These are phyloP conservation scores for Coprinopsis cinerea DNA, from an alignment of 768 basidiomycete species.

Conservation along the genomic window DNA sequence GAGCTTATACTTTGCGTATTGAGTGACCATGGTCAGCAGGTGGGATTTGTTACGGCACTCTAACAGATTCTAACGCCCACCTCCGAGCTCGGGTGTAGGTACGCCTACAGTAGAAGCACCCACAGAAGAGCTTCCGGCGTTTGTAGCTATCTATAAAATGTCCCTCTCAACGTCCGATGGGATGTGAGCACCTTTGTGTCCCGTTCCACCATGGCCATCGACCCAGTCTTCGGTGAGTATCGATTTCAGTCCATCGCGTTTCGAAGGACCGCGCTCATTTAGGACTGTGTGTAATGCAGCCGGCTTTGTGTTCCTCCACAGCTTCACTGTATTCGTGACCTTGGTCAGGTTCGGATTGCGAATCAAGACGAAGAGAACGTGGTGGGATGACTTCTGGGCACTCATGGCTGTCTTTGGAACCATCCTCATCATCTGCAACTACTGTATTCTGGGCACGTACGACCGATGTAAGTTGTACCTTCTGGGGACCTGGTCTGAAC, in stretches of 20 bases:
- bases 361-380: neutral
- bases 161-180: no score
- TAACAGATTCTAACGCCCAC: no score
- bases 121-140: no score
- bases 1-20: no score
- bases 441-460: neutral
- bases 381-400: neutral
- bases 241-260: neutral
- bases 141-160: no score
- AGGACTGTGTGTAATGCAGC: no score
- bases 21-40: no score
- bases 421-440: neutral
- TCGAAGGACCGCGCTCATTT: no score
- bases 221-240: neutral
- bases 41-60: no score
- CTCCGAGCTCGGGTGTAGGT: no score
- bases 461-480: neutral
- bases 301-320: neutral
- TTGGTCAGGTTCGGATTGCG: neutral
- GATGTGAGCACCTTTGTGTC: no score
- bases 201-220: neutral
- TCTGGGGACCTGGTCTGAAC: neutral
- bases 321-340: neutral
- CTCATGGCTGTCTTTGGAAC: neutral
- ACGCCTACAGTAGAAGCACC: no score